phyloP scores from a whole-genome alignment of 2,329 filamentous ascomycete genomes.

The Fonsecaea multimorphosa region DNA sequence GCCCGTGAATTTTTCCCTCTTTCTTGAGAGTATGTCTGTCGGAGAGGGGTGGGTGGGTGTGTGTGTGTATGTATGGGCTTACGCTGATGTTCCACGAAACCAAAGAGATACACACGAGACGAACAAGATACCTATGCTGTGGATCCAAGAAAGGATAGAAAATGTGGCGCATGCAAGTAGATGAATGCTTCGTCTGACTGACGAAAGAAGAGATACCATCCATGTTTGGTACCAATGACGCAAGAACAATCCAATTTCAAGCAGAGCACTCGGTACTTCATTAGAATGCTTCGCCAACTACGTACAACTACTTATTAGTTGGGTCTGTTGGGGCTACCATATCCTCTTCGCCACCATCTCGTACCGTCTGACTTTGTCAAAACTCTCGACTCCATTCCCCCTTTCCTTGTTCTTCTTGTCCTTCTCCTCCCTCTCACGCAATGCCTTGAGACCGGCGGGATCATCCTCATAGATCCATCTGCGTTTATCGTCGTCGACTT shows the following conservation, averaged over 20 bases:
- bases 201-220: background rate
- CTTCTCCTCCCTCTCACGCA: conserved; percentile 67
- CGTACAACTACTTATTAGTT: background rate
- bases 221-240: background rate
- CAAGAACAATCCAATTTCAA: background rate
- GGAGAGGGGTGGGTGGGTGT: background rate
- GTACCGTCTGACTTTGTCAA: conserved; percentile 76
- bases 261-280: background rate
- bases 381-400: conserved; percentile 61
- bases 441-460: conserved; percentile 68
- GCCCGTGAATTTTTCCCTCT: no score
- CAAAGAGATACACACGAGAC: background rate
- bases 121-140: no score
- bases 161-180: background rate
- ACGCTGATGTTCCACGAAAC: background rate
- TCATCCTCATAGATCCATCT: conserved; percentile 88
- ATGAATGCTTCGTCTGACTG: background rate
- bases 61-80: background rate
- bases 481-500: conserved; percentile 85
- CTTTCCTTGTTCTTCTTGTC: conserved; percentile 66
- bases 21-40: no score
- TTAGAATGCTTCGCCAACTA: background rate
- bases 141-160: background rate
- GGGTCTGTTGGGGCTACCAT: conserved; percentile 65
- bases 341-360: conserved; percentile 97